A percentile compares a stretch with the other conserved stretches of the same genome.
Conservation (phyloP, 2,329 filamentous ascomycete genomes). For the Pseudogymnoascus sp. region DNA sequence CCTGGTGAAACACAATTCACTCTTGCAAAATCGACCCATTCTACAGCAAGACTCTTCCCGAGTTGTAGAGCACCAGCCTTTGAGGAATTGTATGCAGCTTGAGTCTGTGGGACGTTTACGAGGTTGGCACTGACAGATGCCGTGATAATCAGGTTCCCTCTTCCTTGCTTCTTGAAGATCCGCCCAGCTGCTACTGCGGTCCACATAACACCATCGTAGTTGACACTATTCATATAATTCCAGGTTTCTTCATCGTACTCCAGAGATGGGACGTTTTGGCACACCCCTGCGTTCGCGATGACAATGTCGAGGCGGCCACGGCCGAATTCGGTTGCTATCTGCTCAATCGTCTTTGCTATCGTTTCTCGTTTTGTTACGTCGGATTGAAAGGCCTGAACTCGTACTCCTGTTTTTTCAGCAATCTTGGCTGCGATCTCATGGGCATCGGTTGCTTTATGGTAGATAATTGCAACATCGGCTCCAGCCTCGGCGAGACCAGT, state of each 20-base stretch:
- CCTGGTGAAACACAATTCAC: constrained; percentile 38
- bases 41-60: constrained; percentile 37
- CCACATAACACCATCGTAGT: constrained; percentile 27
- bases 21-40: constrained; percentile 38
- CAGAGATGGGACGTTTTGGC: constrained; percentile 30
- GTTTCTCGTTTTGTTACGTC: constrained; percentile 31
- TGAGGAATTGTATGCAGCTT: constrained; percentile 39
- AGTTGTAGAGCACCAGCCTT: constrained; percentile 40
- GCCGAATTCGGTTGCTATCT: constrained; percentile 28
- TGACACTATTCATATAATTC: constrained; percentile 34
- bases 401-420: constrained; percentile 9
- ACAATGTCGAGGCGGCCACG: constrained; percentile 37
- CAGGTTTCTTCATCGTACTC: constrained; percentile 38
- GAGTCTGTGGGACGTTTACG: constrained; percentile 38
- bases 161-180: constrained; percentile 33
- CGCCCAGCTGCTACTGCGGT: constrained; percentile 19
- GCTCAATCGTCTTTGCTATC: constrained; percentile 30
- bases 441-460: constrained; percentile 26
- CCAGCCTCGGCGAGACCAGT: constrained; percentile 40
- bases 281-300: constrained; percentile 35
- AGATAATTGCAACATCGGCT: constrained; percentile 36
- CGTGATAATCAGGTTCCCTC: constrained; percentile 37
- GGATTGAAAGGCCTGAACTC: constrained; percentile 34
- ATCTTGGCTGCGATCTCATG: constrained; percentile 27
- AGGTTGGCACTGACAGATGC: constrained; percentile 37